phyloP scores from a whole-genome alignment of 2,329 filamentous ascomycete genomes.

The Aspergillus hortae region DNA sequence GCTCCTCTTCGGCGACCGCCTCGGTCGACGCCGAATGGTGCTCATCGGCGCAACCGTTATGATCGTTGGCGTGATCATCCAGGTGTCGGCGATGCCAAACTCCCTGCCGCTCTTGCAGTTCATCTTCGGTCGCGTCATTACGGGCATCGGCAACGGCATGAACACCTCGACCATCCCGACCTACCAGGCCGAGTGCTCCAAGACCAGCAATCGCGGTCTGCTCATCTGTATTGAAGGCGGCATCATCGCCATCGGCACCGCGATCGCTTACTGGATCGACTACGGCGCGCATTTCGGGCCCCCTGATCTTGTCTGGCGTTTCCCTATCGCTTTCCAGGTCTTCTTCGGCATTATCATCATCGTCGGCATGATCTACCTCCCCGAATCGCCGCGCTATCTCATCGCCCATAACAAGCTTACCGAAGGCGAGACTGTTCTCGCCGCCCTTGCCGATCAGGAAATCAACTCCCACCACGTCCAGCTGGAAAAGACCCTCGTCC shows the following conservation, averaged over 20 bases:
- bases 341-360: slow-evolving; percentile 17
- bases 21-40: slow-evolving; percentile 15
- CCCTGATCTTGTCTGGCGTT: slow-evolving; percentile 14
- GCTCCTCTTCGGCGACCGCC: slow-evolving; percentile 12
- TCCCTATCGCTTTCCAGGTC: slow-evolving; percentile 17
- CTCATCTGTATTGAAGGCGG: slow-evolving; percentile 18
- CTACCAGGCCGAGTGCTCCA: slow-evolving; percentile 19
- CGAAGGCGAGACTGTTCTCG: slow-evolving; percentile 11
- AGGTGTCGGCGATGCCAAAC: slow-evolving; percentile 14
- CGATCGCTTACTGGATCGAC: slow-evolving; percentile 18
- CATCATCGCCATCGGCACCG: slow-evolving; percentile 14
- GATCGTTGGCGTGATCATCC: slow-evolving; percentile 15
- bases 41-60: slow-evolving; percentile 14
- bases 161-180: slow-evolving; percentile 18
- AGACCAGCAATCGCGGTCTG: slow-evolving; percentile 15
- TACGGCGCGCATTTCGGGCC: slow-evolving; percentile 13
- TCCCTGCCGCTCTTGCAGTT: slow-evolving; percentile 15
- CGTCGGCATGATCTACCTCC: slow-evolving; percentile 14
- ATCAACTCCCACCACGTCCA: slow-evolving; percentile 9
- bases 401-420: slow-evolving; percentile 14
- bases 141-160: slow-evolving; percentile 18
- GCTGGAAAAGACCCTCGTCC: slow-evolving; percentile 10
- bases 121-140: slow-evolving; percentile 18
- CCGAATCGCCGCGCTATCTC: slow-evolving; percentile 16
- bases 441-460: slow-evolving; percentile 9